A percentile compares a stretch with the other conserved stretches of the same genome.
Conservation (phyloP, 2,329 filamentous ascomycete species). For the Beauveria scarabaeidicola region DNA sequence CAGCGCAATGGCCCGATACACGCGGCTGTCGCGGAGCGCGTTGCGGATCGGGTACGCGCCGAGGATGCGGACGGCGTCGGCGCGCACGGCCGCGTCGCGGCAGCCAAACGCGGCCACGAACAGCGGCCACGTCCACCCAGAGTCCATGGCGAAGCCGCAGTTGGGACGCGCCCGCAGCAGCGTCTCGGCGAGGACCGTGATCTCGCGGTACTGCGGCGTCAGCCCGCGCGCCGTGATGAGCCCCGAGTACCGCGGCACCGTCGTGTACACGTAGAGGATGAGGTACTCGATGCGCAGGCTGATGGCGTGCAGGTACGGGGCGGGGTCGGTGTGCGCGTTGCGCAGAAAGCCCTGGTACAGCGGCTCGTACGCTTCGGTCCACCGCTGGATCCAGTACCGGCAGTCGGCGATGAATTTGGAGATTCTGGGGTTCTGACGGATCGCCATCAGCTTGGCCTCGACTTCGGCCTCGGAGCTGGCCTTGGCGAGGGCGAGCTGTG, state of each 20-base stretch:
- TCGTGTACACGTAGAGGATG: constrained; percentile 31
- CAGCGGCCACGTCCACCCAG: constrained; percentile 37
- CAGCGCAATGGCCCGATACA: constrained; percentile 30
- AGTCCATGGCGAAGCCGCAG: constrained; percentile 37
- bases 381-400: constrained; percentile 31
- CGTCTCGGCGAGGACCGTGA: constrained; percentile 29
- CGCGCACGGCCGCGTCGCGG: constrained; percentile 28
- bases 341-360: constrained; percentile 22
- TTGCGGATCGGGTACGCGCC: constrained; percentile 33
- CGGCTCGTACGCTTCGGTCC: constrained; percentile 30
- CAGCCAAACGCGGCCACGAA: constrained; percentile 34
- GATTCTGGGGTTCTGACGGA: constrained; percentile 23
- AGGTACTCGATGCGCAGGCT: constrained; percentile 35
- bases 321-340: constrained; percentile 17
- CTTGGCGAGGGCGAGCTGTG: constrained; percentile 22
- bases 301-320: constrained; percentile 27
- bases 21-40: constrained; percentile 33
- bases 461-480: constrained; percentile 21
- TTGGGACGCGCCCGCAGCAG: constrained; percentile 27
- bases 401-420: constrained; percentile 27
- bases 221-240: constrained; percentile 27
- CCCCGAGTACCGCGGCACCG: constrained; percentile 29
- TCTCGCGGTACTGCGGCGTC: constrained; percentile 34
- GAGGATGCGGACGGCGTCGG: constrained; percentile 33
- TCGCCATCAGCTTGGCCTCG: constrained; percentile 22